Evolutionary conservation across 2,329 filamentous ascomycete genomes (phyloP).

Genomic region (Ophiobolus disseminans): DNA sequence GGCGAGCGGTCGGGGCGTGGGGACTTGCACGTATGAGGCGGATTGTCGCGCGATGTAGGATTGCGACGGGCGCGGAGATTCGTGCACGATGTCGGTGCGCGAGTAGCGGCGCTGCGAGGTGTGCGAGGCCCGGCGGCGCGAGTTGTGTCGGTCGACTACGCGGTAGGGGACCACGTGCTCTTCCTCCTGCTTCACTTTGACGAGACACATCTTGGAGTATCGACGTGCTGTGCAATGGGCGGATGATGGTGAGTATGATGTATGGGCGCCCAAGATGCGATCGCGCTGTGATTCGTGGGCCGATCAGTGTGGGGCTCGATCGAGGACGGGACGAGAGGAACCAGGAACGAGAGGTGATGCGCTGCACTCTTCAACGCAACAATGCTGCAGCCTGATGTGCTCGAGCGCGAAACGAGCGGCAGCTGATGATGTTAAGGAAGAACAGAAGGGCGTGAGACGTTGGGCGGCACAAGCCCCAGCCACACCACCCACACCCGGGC

Average conservation of each 20-base stretch:
- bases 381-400: neutral
- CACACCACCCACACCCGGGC: slow-evolving; percentile 37
- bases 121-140: slow-evolving; percentile 35
- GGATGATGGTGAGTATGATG: slow-evolving; percentile 5
- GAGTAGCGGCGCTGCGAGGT: slow-evolving; percentile 37
- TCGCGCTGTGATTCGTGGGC: slow-evolving; percentile 43
- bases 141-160: slow-evolving; percentile 38
- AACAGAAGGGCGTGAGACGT: slow-evolving; percentile 23
- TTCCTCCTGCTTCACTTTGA: slow-evolving; percentile 55
- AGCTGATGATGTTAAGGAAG: slow-evolving; percentile 23
- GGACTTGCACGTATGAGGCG: no score
- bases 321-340: slow-evolving; percentile 14
- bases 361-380: slow-evolving; percentile 3
- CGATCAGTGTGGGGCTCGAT: slow-evolving; percentile 35
- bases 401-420: slow-evolving; percentile 22
- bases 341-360: slow-evolving; percentile 9
- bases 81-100: slow-evolving; percentile 42
- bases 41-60: slow-evolving; percentile 42
- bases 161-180: slow-evolving; percentile 52
- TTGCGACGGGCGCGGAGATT: slow-evolving; percentile 34
- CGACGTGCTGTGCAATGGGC: slow-evolving; percentile 2
- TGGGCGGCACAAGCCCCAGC: slow-evolving; percentile 38
- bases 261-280: slow-evolving; percentile 30
- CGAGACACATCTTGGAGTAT: slow-evolving; percentile 52
- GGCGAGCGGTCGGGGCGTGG: slow-evolving; percentile 38